Conservation (phyloP, 2,329 filamentous ascomycete genomes). For the Monilinia polystroma region DNA sequence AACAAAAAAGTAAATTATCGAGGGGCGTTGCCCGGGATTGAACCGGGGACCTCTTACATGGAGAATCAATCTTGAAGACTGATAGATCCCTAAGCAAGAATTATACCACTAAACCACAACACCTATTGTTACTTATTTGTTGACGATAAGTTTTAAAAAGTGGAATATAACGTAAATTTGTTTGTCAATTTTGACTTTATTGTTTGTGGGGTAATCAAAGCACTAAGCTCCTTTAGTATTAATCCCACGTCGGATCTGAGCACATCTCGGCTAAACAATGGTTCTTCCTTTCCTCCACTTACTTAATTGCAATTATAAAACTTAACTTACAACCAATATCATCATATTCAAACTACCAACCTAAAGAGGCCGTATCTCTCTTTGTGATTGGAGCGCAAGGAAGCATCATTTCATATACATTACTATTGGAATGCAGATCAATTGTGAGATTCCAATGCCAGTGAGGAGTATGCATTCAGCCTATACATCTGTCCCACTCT, state of each 20-base stretch:
- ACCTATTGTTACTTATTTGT: not conserved
- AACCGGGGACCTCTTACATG: conserved; percentile 25
- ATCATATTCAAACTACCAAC: too few relatives aligned
- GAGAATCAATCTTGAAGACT: not conserved
- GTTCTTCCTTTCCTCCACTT: not conserved
- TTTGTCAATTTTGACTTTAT: not conserved
- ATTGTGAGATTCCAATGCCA: not conserved
- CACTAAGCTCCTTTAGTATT: not conserved
- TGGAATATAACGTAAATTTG: not conserved
- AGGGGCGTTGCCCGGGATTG: conserved; percentile 21
- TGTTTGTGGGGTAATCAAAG: not conserved
- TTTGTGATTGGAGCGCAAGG: not conserved
- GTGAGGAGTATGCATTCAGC: conserved; percentile 13
- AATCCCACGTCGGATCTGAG: not conserved
- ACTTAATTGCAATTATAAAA: not conserved
- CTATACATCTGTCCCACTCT: conserved; percentile 8
- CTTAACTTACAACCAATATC: not conserved
- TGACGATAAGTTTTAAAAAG: fast-evolving
- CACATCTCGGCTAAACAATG: not conserved
- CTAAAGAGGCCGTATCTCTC: not conserved
- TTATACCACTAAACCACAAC: conserved; percentile 25
- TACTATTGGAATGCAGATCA: not conserved
- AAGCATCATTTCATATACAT: not conserved
- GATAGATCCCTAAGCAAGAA: conserved; percentile 19
- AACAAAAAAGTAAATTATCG: too few relatives aligned